Evolutionary conservation across 345 rosid genomes (phyloP).

Genomic region (Geranium brycei): DNA sequence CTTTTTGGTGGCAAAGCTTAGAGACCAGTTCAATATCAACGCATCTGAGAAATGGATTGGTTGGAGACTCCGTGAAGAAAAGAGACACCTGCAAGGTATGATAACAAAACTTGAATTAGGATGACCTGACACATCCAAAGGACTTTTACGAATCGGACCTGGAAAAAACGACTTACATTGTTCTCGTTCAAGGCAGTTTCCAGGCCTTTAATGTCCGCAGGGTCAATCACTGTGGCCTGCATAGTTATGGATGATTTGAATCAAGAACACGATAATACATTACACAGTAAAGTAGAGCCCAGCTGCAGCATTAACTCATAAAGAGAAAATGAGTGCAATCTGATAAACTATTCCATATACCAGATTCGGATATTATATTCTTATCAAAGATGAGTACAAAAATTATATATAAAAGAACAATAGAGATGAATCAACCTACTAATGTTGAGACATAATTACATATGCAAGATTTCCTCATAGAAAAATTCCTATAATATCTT

Average conservation of each 20-base stretch:
- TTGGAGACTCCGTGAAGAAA: slow-evolving; percentile 91
- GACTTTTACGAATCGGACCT: too few relatives aligned
- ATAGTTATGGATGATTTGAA: slow-evolving; percentile 10
- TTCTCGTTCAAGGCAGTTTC: slow-evolving; percentile 59
- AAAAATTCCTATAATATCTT: too few relatives aligned
- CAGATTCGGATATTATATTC: too few relatives aligned
- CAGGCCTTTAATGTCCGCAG: slow-evolving; percentile 73
- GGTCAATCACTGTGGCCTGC: slow-evolving; percentile 93
- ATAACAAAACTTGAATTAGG: slow-evolving; percentile 1
- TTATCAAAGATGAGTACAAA: neutral
- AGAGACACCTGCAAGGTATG: slow-evolving; percentile 62
- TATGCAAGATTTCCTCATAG: too few relatives aligned
- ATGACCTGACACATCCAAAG: too few relatives aligned
- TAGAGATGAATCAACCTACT: neutral
- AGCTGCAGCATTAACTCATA: too few relatives aligned
- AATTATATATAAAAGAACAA: neutral
- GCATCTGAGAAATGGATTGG: slow-evolving; percentile 92
- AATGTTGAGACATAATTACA: too few relatives aligned
- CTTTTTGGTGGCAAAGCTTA: slow-evolving; percentile 72
- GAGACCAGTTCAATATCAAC: slow-evolving; percentile 85
- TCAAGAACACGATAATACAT: neutral
- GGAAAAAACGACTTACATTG: slow-evolving; percentile 36
- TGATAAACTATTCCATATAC: too few relatives aligned
- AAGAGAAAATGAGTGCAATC: too few relatives aligned
- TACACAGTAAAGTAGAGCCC: neutral